A percentile compares a stretch with the other conserved stretches of the same genome.
Evolutionary conservation across 331 rosid genomes (phyloP).

Genomic region (Dryas integrifolia): DNA sequence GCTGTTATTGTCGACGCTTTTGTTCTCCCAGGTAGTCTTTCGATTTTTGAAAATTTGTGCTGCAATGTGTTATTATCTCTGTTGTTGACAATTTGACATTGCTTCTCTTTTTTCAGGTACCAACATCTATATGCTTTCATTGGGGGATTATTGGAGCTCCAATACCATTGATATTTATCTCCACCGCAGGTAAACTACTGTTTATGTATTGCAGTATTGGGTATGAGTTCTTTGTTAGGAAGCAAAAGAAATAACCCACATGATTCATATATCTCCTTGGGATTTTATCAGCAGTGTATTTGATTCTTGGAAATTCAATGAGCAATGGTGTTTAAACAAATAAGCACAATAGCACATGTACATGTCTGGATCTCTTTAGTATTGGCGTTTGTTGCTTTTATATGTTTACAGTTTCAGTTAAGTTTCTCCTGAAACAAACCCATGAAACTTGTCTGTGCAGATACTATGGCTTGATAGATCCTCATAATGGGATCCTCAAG

Average conservation of each 20-base stretch:
- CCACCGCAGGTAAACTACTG: constrained; percentile 64
- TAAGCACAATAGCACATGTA: background rate
- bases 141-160: constrained; percentile 90
- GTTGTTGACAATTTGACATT: constrained; percentile 11
- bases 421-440: constrained; percentile 21
- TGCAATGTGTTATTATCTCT: constrained; percentile 4
- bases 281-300: background rate
- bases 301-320: background rate
- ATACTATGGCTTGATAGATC: constrained; percentile 62
- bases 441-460: constrained; percentile 39
- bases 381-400: background rate
- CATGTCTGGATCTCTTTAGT: background rate
- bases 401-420: background rate
- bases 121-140: constrained; percentile 70
- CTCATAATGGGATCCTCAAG: constrained; percentile 66
- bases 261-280: too few relatives aligned
- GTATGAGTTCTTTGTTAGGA: background rate
- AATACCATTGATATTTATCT: constrained; percentile 84
- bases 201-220: background rate
- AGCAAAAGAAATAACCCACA: too few relatives aligned
- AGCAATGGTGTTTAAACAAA: background rate
- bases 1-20: constrained; percentile 61
- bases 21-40: constrained; percentile 74
- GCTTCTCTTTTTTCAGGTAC: constrained; percentile 59
- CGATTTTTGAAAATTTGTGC: background rate